Conservation (phyloP, 2,329 filamentous ascomycete species). For the Ophiostoma perfectum region DNA sequence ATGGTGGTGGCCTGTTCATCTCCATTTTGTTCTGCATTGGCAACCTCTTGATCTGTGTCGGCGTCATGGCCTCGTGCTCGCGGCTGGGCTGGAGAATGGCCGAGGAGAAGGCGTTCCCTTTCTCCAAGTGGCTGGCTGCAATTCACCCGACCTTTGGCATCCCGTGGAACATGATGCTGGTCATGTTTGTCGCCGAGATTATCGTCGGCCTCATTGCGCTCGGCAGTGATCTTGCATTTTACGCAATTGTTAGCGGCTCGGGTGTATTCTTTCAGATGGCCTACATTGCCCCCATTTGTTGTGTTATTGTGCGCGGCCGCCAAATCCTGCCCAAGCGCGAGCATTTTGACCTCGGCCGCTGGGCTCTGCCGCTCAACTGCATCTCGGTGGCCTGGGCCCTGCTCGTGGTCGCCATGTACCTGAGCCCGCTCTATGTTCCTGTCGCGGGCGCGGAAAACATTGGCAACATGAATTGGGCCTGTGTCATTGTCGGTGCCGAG, state of each 20-base stretch:
- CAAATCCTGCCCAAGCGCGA: background rate
- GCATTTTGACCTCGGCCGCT: conserved; percentile 8
- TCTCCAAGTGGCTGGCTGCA: background rate
- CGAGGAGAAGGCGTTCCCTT: conserved; percentile 1
- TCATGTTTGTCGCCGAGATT: conserved; percentile 9
- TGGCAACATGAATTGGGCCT: conserved; percentile 10
- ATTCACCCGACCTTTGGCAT: conserved; percentile 1
- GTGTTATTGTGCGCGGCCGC: conserved; percentile 5
- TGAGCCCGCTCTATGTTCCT: background rate
- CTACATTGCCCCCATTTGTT: background rate
- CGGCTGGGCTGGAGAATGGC: conserved; percentile 5
- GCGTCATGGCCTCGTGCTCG: conserved; percentile 4
- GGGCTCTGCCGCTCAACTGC: conserved; percentile 9
- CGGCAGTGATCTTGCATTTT: background rate
- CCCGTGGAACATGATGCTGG: conserved; percentile 8
- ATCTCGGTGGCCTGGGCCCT: conserved; percentile 1
- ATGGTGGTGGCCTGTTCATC: conserved; percentile 1
- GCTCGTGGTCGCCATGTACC: conserved; percentile 2
- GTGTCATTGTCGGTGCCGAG: conserved; percentile 9
- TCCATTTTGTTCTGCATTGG: conserved; percentile 2
- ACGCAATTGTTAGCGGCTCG: background rate
- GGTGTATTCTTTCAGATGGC: conserved; percentile 3
- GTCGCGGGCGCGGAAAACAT: background rate
- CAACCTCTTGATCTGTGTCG: background rate
- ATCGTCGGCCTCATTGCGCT: background rate